phyloP scores from a whole-genome alignment of 768 basidiomycete genomes.

The Leccinum imitatum region DNA sequence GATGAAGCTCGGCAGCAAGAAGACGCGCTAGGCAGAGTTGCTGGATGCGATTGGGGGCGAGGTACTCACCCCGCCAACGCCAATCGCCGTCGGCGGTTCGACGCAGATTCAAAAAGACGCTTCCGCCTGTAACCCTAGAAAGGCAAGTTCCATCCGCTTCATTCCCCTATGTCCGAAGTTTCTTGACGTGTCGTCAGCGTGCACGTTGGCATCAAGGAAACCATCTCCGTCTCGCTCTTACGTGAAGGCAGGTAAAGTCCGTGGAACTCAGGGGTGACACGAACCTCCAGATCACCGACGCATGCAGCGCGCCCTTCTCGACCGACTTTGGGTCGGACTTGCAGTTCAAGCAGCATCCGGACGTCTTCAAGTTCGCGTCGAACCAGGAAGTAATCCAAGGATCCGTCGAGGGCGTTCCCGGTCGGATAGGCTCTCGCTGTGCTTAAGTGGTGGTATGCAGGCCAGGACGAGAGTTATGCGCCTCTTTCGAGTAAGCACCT shows the following conservation, averaged over 20 bases:
- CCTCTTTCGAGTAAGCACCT: conserved; percentile 75
- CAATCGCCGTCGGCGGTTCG: conserved; percentile 43
- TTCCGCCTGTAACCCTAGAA: conserved; percentile 74
- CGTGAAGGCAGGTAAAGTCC: conserved; percentile 89
- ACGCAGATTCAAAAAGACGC: conserved; percentile 42
- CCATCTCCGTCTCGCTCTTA: conserved; percentile 73
- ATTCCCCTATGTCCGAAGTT: neutral
- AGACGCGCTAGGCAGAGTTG: conserved; percentile 84
- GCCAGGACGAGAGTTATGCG: conserved; percentile 77
- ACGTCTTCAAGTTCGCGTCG: conserved; percentile 82
- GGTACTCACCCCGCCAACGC: conserved; percentile 54
- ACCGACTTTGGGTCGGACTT: conserved; percentile 64
- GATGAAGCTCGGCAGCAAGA: conserved; percentile 93
- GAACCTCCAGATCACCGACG: conserved; percentile 83
- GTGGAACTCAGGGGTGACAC: conserved; percentile 95
- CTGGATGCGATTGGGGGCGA: conserved; percentile 86
- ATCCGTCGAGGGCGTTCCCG: conserved; percentile 79
- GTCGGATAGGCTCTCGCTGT: conserved; percentile 85
- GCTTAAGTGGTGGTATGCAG: conserved; percentile 88
- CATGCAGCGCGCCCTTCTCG: conserved; percentile 57
- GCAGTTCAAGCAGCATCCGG: conserved; percentile 97
- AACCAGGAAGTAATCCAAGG: conserved; percentile 74
- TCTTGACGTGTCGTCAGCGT: conserved; percentile 48
- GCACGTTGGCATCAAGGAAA: conserved; percentile 84
- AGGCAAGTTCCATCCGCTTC: conserved; percentile 46